Percentiles rank a stretch among this genome's conserved stretches.
Evolutionary conservation across 495 filamentous ascomycete genomes (phyloP).

Genomic region (Amphirosellinia nigrospora): DNA sequence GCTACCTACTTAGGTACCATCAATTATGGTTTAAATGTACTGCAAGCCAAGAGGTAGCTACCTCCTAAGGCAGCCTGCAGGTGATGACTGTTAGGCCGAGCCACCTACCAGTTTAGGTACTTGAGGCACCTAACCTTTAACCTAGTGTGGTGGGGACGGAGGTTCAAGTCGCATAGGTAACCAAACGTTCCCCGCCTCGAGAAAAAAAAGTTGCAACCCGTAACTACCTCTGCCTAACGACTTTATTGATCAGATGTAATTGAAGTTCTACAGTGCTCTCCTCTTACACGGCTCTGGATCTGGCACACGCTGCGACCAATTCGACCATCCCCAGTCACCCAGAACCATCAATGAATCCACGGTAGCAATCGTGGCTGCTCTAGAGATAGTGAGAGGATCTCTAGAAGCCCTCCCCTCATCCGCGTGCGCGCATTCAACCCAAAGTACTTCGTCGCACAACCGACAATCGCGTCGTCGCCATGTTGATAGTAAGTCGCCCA

Average conservation of each 20-base stretch:
- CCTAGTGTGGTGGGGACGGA: constrained; percentile 27
- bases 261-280: neutral
- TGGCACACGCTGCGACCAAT: constrained; percentile 14
- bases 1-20: too few species aligned
- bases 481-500: constrained; percentile 51
- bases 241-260: neutral
- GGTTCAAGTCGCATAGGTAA: constrained; percentile 2
- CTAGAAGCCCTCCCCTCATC: constrained; percentile 58
- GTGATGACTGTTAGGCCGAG: constrained; percentile 1
- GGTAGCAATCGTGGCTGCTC: constrained; percentile 72
- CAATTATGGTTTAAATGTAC: too few species aligned
- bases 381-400: constrained; percentile 75
- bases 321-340: constrained; percentile 13
- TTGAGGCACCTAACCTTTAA: neutral
- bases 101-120: constrained; percentile 10
- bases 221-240: neutral
- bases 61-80: neutral
- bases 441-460: constrained; percentile 24
- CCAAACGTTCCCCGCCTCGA: constrained; percentile 20
- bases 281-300: neutral
- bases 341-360: constrained; percentile 56
- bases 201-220: constrained; percentile 24
- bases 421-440: constrained; percentile 22
- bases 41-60: neutral
- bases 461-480: constrained; percentile 28